Base-by-base conservation (phyloP, 768 basidiomycete species). In the Tephrocybe sp. region DNA sequence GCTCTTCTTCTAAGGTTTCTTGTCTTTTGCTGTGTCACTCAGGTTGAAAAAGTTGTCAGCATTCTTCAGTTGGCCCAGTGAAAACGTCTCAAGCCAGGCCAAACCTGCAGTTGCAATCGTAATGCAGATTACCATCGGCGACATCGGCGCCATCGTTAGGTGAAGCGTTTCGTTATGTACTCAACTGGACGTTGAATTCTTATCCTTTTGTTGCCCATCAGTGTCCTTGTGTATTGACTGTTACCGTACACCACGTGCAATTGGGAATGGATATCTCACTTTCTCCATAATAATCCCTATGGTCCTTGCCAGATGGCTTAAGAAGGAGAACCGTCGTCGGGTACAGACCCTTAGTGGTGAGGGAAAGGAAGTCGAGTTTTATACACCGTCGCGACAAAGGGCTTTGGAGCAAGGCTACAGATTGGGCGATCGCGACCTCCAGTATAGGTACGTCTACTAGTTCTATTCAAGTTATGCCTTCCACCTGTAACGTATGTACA, bases 61-160 rank as follows among this genome's bases (percentile, higher is more conserved):
- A 8, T n/a, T 30, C 12, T 33, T 22, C 54, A 74, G 76, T 48
- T 84, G 84, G 80, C 80, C 82, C 0, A 72, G 77, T 14, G 83
- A 85, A 63, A 85, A 85, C 54, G 81, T 86, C n/a, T 82, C 82
- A 11, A 79, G 77, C 10, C 83, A 85, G 57, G 85, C 83, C 3
- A 84, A 85, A 61, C 75, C 84, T 11, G 82, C 84, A 0, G 72
- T 82, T 2, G 79, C 79, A 1, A 72, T 82, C 3, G 84, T 79
- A 1, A 75, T 81, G 73, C 84, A 85, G 59, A 84, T 86, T 42
- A 79, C 78, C 8, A 75, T 85, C 10, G 82, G 82, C 9, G 79
- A 85, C 54, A 67, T 80, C 33, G 84, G 81, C 2, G 81, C 83
- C 14, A 77, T 83, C 36, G 73, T 75, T 40, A 82, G 73, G 67